A percentile compares a stretch with the other conserved stretches of the same genome.
Conservation (phyloP, 352 stramenopile genomes). For the Globisporangium uncinulatum region DNA sequence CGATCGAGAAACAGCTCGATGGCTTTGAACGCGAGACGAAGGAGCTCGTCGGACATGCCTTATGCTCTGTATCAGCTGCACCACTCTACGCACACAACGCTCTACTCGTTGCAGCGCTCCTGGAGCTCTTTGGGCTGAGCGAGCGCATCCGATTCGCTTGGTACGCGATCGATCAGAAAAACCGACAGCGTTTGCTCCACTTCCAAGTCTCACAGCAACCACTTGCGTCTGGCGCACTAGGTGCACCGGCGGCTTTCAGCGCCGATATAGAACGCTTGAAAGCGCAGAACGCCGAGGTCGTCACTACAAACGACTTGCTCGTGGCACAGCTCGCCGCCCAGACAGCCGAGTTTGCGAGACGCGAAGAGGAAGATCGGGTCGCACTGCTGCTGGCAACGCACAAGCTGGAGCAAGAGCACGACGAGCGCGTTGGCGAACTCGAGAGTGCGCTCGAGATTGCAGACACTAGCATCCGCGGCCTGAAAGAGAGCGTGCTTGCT, state of each 20-base stretch:
- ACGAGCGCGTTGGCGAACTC: not conserved
- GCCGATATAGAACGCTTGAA: not conserved
- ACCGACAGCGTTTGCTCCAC: slow-evolving; percentile 31
- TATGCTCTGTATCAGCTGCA: not conserved
- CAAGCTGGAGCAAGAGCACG: slow-evolving; percentile 9
- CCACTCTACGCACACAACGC: not conserved
- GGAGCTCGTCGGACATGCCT: slow-evolving; percentile 4
- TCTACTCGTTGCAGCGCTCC: slow-evolving; percentile 14
- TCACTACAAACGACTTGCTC: not conserved
- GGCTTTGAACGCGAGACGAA: slow-evolving; percentile 31
- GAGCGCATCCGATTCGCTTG: slow-evolving; percentile 49
- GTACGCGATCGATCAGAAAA: slow-evolving; percentile 38
- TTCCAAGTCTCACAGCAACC: slow-evolving; percentile 13
- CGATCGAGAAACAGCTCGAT: slow-evolving; percentile 40
- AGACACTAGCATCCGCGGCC: not conserved
- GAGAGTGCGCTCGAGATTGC: slow-evolving; percentile 6
- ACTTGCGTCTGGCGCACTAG: not conserved
- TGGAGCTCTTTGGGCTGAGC: slow-evolving; percentile 34
- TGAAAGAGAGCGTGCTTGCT: slow-evolving; percentile 4
- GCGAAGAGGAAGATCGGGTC: slow-evolving; percentile 12
- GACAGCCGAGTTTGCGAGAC: slow-evolving; percentile 7
- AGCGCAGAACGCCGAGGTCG: not conserved
- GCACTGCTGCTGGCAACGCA: slow-evolving; percentile 4
- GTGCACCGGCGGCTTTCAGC: not conserved
- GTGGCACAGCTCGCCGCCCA: slow-evolving; percentile 2